Evolutionary conservation across 768 basidiomycete species (phyloP), one percentile per base, ranked within the genome.

Genomic region (Mycena leptocephala): DNA sequence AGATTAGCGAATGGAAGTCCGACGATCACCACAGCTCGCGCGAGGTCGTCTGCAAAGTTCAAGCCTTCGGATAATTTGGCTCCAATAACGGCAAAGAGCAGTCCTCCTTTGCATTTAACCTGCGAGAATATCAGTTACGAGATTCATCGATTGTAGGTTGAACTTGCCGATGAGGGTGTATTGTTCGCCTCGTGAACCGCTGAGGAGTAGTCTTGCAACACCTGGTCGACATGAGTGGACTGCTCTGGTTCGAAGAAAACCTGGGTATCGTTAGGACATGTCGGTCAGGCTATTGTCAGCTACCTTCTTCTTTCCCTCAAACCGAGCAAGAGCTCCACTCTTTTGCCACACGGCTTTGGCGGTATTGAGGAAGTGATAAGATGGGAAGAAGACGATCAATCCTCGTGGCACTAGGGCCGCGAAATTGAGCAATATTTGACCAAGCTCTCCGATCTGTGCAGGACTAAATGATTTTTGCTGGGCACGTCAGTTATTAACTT

Each of bases 41-140:
- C 97, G 20, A 96, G 91, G 61, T 93, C 90, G 82, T 96, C 95
- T 24, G 93, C 90, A 80, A 94, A 94, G 79, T 94, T 93, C 46
- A 93, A 83, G 10, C 97, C 98, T 85, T 99, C 98, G 0, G 96
- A 97, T n/a, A 99, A 90, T 82, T 99, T 99, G 32, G 97, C 98
- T 22, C 97, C 97, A 32, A 99, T 94, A 13, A 99, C 98, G 2
- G 98, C 98, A 70, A 99, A 94, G 6, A 99, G 87, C 46, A 99
- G 83, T 3, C 96, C 96, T 20, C 97, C 97, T 76, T 85, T 84
- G 83, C 81, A 85, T 74, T 86, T 87, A 22, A 76, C 81, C 76
- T 78, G 41, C n/a, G 13, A 69, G 13, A 37, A 43, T n/a, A 80
- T 14, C n/a, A 13, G 6, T 76, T 26, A 76, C 43, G 22, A 41